A percentile compares a stretch with the other conserved stretches of the same genome.
phyloP scores from a whole-genome alignment of 1,139 yeast species.

The Scheffersomyces titani region DNA sequence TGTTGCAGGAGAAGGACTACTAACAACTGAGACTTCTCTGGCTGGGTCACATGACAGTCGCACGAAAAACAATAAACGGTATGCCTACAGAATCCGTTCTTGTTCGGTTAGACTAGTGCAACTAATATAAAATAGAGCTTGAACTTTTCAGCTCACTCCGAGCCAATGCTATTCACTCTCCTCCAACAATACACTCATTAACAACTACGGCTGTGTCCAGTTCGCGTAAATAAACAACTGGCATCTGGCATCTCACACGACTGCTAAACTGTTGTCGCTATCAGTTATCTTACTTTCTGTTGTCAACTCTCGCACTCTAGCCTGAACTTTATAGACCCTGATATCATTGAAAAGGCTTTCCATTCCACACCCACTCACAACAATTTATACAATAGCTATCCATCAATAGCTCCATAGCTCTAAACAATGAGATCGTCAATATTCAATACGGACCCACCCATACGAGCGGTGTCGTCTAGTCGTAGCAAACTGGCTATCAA shows the following conservation, averaged over 20 bases:
- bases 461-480: constrained; percentile 9
- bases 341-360: background rate
- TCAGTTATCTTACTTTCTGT: background rate
- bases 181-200: background rate
- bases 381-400: background rate
- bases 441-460: constrained; percentile 26
- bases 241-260: background rate
- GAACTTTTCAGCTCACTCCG: background rate
- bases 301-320: background rate
- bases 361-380: background rate
- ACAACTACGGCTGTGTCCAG: background rate
- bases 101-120: background rate
- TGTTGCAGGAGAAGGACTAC: background rate
- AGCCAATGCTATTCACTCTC: background rate
- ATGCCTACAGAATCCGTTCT: background rate
- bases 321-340: background rate
- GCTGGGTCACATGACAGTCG: background rate
- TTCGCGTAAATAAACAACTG: background rate
- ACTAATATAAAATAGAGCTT: too few relatives aligned
- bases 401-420: background rate
- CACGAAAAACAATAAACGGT: background rate
- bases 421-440: constrained; percentile 39
- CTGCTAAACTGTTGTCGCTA: background rate
- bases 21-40: background rate
- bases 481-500: constrained; percentile 12